phyloP scores from a whole-genome alignment of 345 rosid species.

The Brassica nigra region DNA sequence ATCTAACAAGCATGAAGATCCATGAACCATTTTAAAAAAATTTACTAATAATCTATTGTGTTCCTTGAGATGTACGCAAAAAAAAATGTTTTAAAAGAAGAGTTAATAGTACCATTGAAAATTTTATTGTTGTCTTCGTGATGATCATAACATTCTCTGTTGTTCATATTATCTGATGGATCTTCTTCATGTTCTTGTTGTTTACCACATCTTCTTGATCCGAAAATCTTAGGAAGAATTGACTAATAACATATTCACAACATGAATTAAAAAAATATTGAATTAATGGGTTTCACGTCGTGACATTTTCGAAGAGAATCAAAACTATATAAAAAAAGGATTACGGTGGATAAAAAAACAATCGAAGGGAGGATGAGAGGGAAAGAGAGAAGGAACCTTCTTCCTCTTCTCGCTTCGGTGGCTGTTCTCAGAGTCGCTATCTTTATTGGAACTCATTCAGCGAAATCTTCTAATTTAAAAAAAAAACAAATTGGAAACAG shows the following conservation, averaged over 20 bases:
- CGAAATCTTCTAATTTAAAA: conserved; percentile 12
- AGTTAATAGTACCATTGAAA: conserved; percentile 37
- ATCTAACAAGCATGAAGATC: conserved; percentile 45
- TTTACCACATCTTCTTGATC: conserved; percentile 52
- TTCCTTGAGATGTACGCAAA: conserved; percentile 32
- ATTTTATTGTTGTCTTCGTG: background rate
- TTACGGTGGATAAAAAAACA: background rate
- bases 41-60: background rate
- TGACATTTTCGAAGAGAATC: conserved; percentile 1
- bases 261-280: background rate
- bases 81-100: background rate
- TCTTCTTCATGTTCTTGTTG: conserved; percentile 42
- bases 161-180: conserved; percentile 36
- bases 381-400: conserved; percentile 49
- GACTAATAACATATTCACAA: conserved; percentile 41
- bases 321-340: no score
- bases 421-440: conserved; percentile 45
- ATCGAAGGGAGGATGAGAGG: background rate
- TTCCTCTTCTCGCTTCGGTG: conserved; percentile 64
- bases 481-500: conserved; percentile 7
- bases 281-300: conserved; percentile 41
- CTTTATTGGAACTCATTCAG: conserved; percentile 40
- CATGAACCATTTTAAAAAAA: background rate
- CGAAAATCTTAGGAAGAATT: conserved; percentile 70
- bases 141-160: conserved; percentile 23